A percentile compares a stretch with the other conserved stretches of the same genome.
Conservation (phyloP, 2,329 filamentous ascomycete species). For the Trichoderma citrinoviride region DNA sequence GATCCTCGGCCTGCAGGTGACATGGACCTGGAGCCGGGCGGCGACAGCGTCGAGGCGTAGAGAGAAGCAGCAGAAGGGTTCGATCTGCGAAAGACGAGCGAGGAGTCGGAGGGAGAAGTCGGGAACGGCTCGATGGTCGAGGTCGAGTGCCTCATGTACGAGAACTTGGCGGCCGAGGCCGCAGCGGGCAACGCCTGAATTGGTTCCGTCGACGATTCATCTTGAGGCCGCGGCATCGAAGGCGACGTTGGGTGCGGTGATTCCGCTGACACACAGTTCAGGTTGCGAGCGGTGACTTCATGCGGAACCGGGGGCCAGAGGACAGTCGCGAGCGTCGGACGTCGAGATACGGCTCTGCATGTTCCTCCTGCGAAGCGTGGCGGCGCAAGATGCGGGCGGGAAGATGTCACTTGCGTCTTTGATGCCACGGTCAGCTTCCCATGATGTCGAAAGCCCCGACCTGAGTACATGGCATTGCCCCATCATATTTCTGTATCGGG, state of each 20-base stretch:
- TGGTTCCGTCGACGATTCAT: conserved; percentile 61
- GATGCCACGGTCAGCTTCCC: conserved; percentile 13
- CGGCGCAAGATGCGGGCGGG: not conserved
- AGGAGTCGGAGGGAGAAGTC: conserved; percentile 52
- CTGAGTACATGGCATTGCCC: conserved; percentile 14
- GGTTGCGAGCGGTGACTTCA: conserved; percentile 19
- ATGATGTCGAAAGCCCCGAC: conserved; percentile 12
- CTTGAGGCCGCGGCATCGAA: conserved; percentile 69
- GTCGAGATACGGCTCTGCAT: conserved; percentile 32
- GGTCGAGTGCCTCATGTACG: conserved; percentile 60
- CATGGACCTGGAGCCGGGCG: conserved; percentile 63
- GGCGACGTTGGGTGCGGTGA: conserved; percentile 31
- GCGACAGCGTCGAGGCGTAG: conserved; percentile 65
- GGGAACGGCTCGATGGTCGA: conserved; percentile 48
- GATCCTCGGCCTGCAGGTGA: conserved; percentile 63
- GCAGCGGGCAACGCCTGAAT: conserved; percentile 68
- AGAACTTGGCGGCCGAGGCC: conserved; percentile 56
- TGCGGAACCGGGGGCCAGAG: conserved; percentile 21
- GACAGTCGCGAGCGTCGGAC: conserved; percentile 27
- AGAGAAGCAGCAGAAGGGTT: conserved; percentile 60
- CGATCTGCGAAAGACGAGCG: conserved; percentile 52
- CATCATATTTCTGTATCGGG: conserved; percentile 24
- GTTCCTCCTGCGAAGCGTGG: conserved; percentile 25
- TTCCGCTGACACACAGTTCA: conserved; percentile 21
- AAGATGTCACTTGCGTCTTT: conserved; percentile 8